These are phyloP conservation scores for Wickerhamiella sergipiensis DNA, from an alignment of 805 yeast species.

Conservation along the genomic window DNA sequence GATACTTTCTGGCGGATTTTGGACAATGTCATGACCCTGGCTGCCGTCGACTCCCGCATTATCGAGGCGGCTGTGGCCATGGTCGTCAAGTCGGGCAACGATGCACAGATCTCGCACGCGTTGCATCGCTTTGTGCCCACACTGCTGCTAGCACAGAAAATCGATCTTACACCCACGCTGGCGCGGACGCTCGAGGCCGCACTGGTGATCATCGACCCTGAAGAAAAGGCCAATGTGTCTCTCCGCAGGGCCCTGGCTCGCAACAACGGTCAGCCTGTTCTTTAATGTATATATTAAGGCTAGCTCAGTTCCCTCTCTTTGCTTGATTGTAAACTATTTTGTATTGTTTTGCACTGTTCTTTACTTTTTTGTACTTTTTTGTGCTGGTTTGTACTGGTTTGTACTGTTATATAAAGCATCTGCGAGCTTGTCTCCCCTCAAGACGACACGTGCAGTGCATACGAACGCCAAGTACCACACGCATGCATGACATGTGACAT, in stretches of 20 bases:
- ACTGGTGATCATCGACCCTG: slow-evolving; percentile 16
- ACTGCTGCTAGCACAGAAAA: slow-evolving; percentile 2
- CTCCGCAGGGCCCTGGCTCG: slow-evolving; percentile 10
- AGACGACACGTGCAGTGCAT: no score
- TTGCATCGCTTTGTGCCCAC: slow-evolving; percentile 17
- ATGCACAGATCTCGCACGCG: slow-evolving; percentile 13
- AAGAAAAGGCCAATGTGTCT: slow-evolving; percentile 7
- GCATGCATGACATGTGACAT: no score
- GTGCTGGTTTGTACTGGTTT: no score
- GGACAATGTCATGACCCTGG: slow-evolving; percentile 11
- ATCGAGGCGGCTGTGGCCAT: slow-evolving; percentile 18
- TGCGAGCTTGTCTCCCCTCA: no score
- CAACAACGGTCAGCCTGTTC: not conserved
- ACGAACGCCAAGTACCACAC: no score
- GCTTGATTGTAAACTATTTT: no score
- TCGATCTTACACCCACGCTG: slow-evolving; percentile 9
- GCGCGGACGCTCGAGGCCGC: slow-evolving; percentile 8
- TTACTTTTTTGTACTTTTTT: no score
- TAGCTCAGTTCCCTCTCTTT: not conserved
- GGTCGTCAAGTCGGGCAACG: slow-evolving; percentile 21
- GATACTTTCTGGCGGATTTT: slow-evolving; percentile 22
- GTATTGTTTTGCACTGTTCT: no score
- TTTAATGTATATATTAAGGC: not conserved
- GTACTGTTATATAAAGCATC: no score
- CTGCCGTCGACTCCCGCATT: slow-evolving; percentile 12